These are phyloP conservation scores for Dioscorea alata DNA, from an alignment of 106 monocot genomes.

Conservation along the genomic window DNA sequence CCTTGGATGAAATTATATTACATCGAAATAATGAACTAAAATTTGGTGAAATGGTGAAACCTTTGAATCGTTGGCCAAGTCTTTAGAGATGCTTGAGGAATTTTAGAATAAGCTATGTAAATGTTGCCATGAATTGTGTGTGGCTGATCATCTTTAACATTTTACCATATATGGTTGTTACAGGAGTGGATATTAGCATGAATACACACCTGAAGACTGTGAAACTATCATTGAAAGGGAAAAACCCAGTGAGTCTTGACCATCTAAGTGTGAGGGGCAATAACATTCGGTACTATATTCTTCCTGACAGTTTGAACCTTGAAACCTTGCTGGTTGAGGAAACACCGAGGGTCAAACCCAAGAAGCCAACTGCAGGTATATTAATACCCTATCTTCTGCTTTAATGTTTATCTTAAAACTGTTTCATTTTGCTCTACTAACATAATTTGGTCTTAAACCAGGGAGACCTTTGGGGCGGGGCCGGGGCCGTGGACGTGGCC, in stretches of 20 bases:
- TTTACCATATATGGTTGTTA: not conserved
- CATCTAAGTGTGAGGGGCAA: slow-evolving; percentile 91
- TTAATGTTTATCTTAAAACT: not conserved
- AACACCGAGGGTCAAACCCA: slow-evolving; percentile 84
- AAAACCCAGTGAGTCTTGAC: slow-evolving; percentile 85
- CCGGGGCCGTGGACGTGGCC: slow-evolving; percentile 69
- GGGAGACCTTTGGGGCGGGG: slow-evolving; percentile 69
- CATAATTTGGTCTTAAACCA: slow-evolving; percentile 9
- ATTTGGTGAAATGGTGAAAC: too few species aligned
- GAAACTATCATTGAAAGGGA: slow-evolving; percentile 85
- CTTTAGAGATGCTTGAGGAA: too few species aligned
- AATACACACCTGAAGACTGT: slow-evolving; percentile 95
- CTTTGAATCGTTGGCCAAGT: too few species aligned
- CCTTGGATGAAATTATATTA: too few species aligned
- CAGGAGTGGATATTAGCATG: slow-evolving; percentile 97
- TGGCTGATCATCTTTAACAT: too few species aligned
- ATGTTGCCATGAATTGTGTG: too few species aligned
- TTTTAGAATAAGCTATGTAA: too few species aligned
- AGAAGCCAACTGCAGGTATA: slow-evolving; percentile 84
- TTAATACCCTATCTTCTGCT: not conserved
- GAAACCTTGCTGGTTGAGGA: slow-evolving; percentile 94
- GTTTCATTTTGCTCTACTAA: not conserved
- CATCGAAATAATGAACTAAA: too few species aligned
- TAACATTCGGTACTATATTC: slow-evolving; percentile 88
- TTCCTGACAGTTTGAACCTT: slow-evolving; percentile 94